Base-by-base conservation (phyloP, 108 stramenopile species). In the Stephanodiscus triporus region DNA sequence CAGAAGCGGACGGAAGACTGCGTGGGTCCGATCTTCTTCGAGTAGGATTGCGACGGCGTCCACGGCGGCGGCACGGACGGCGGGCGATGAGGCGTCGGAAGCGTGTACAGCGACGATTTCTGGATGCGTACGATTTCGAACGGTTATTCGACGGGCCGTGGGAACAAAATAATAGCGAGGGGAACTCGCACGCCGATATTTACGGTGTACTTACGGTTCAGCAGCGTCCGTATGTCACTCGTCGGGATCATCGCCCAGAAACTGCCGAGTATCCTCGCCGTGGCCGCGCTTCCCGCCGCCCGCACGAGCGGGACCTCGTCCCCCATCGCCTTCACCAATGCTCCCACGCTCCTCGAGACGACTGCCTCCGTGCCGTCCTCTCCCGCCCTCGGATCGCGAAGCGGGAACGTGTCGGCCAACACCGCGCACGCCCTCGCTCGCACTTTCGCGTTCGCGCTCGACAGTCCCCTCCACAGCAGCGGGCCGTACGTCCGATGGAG, bases 211-310 rank as follows among this genome's bases (percentile, higher is more conserved):
- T 86, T 68, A 89, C 86, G 73, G 60, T 93, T 90, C 71, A 99
- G 70, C 34, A 97, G 81, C n/a, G 56, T 63, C n/a, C 88, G 89
- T 68, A 94, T 94, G 37, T 89, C 82, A 24, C 72, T 54, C 1
- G 87, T 66, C 13, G 96, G 92, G 11, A 99, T 43, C 5, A 81
- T 84, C 54, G 95, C 97, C 98, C 98, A 99, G 77, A 87, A 96
- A 23, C 73, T 55, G 11, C 71, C 63, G 22, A 97, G 74, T 26
- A 96, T 80, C 16, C 76, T 87, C 40, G 89, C 93, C 13, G 90
- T 83, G 0, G 94, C 95, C 47, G 76, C 80, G 13, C 89, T 91
- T 4, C 90, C 97, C 14, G 89, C 92, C 27, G 93, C 92, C 6
- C 98, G 83, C 2, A 98, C 97, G 20, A 45, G 57, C 0, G 85